phyloP scores from a whole-genome alignment of 805 yeast genomes.

The Candida multigemmis region DNA sequence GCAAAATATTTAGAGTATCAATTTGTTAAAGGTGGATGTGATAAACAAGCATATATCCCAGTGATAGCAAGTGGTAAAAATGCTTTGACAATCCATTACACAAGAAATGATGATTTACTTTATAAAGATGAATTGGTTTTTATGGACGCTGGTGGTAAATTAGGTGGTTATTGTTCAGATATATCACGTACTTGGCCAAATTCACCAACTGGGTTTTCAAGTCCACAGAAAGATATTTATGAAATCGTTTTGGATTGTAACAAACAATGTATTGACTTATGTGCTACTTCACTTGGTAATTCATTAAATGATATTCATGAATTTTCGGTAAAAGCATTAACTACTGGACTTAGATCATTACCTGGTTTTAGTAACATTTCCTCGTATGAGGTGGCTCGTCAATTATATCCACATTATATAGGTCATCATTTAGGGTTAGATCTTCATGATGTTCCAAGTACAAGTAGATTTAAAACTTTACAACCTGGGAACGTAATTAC shows the following conservation, averaged over 20 bases:
- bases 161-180: slow-evolving; percentile 94
- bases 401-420: slow-evolving; percentile 82
- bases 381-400: slow-evolving; percentile 41
- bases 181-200: slow-evolving; percentile 97
- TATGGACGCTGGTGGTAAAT: slow-evolving; percentile 90
- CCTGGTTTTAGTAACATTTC: slow-evolving; percentile 52
- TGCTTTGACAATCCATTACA: slow-evolving; percentile 87
- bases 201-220: slow-evolving; percentile 56
- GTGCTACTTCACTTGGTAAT: slow-evolving; percentile 42
- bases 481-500: slow-evolving; percentile 77
- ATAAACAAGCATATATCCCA: slow-evolving; percentile 82
- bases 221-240: slow-evolving; percentile 77
- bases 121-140: slow-evolving; percentile 74
- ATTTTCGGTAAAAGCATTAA: slow-evolving; percentile 49
- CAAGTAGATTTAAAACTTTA: slow-evolving; percentile 46
- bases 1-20: slow-evolving; percentile 75
- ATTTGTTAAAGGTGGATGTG: slow-evolving; percentile 84
- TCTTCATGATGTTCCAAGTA: slow-evolving; percentile 71
- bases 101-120: slow-evolving; percentile 80
- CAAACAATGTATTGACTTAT: slow-evolving; percentile 62
- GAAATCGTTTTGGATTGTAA: slow-evolving; percentile 83
- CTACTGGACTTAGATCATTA: slow-evolving; percentile 56
- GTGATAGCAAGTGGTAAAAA: slow-evolving; percentile 94
- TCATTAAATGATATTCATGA: slow-evolving; percentile 73
- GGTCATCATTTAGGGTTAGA: slow-evolving; percentile 95